phyloP scores from a whole-genome alignment of 2,329 filamentous ascomycete genomes.

The Ambrosiella xylebori region DNA sequence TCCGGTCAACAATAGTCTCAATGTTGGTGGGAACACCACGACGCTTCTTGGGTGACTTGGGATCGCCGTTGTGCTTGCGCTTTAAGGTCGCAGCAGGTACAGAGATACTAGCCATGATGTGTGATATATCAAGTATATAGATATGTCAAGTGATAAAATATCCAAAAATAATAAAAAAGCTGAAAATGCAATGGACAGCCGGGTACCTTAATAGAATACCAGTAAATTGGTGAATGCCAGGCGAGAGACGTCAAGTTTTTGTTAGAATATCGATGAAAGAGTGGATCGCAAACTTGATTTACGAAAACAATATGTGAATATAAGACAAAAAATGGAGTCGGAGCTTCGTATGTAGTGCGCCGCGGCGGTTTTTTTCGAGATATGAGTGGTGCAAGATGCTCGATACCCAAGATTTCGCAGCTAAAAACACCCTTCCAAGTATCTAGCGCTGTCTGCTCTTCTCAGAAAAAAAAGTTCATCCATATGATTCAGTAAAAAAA shows the following conservation, averaged over 20 bases:
- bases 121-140: neutral
- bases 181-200: neutral
- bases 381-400: neutral
- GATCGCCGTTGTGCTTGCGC: slow-evolving; percentile 12
- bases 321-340: neutral
- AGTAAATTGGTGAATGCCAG: neutral
- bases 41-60: slow-evolving; percentile 11
- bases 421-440: neutral
- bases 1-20: slow-evolving; percentile 10
- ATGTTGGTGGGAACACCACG: neutral
- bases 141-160: neutral
- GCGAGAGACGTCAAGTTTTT: neutral
- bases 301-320: neutral
- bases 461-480: slow-evolving; percentile 9
- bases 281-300: neutral
- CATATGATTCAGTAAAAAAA: slow-evolving; percentile 12
- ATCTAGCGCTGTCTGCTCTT: neutral
- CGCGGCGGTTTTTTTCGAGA: neutral
- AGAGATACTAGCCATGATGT: slow-evolving; percentile 8
- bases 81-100: slow-evolving; percentile 8
- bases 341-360: neutral
- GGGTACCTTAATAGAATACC: neutral
- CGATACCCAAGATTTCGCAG: neutral
- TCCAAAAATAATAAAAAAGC: neutral
- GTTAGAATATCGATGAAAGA: neutral